A percentile compares a stretch with the other conserved stretches of the same genome.
These are phyloP conservation scores for Trichoderma atrobrunneum DNA, from an alignment of 2,329 filamentous ascomycete species.

Conservation along the genomic window DNA sequence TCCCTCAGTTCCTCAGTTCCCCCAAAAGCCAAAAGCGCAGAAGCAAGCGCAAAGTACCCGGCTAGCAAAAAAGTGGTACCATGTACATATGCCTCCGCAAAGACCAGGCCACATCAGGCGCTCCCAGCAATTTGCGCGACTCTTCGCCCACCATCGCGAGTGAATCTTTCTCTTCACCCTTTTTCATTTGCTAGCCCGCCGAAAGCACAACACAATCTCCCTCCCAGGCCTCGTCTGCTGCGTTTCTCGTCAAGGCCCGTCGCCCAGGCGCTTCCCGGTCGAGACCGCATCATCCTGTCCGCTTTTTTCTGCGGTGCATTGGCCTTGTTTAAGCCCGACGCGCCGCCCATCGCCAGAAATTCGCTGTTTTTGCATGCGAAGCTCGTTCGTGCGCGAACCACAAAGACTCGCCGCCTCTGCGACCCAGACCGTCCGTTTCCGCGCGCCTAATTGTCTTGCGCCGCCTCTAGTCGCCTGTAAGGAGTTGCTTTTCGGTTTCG, in stretches of 20 bases:
- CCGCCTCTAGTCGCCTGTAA: conserved; percentile 17
- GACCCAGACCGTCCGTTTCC: conserved; percentile 17
- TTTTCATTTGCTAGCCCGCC: conserved; percentile 10
- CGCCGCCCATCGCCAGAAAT: conserved; percentile 12
- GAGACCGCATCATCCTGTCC: background rate
- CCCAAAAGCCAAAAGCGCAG: background rate
- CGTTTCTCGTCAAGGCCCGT: background rate
- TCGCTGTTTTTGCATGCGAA: conserved; percentile 12
- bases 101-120: conserved; percentile 12
- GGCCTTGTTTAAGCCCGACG: conserved; percentile 12
- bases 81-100: conserved; percentile 1
- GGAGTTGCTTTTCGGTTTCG: conserved; percentile 23
- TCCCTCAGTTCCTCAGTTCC: background rate
- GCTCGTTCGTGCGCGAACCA: conserved; percentile 10
- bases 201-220: background rate
- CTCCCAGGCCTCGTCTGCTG: background rate
- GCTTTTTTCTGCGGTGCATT: conserved; percentile 4
- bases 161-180: conserved; percentile 17
- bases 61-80: conserved; percentile 2
- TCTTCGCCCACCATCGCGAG: conserved; percentile 18
- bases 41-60: background rate
- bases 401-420: background rate
- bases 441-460: conserved; percentile 21
- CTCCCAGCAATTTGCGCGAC: conserved; percentile 18
- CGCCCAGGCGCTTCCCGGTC: background rate